A percentile compares a stretch with the other conserved stretches of the same genome.
These are phyloP conservation scores for Lentithecium fluviatile DNA, from an alignment of 495 filamentous ascomycete species.

Conservation along the genomic window DNA sequence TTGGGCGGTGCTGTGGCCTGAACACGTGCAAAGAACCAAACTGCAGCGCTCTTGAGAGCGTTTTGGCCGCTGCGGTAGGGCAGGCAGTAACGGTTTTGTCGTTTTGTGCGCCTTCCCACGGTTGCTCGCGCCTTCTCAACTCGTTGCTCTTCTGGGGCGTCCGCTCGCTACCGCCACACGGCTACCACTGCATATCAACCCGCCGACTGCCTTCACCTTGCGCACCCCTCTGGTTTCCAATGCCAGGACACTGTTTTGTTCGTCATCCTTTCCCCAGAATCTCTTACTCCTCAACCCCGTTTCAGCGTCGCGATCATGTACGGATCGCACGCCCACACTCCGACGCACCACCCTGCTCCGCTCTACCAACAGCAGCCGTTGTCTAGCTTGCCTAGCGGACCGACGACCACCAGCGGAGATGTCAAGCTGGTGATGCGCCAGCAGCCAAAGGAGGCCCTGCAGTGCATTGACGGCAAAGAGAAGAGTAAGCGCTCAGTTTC, in stretches of 20 bases:
- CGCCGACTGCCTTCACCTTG: too few relatives aligned
- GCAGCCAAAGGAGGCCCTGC: slow-evolving; percentile 39
- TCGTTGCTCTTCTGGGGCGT: neutral
- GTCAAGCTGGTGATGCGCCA: slow-evolving; percentile 37
- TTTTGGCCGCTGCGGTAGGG: neutral
- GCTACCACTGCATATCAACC: neutral
- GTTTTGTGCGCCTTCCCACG: neutral
- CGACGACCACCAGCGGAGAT: slow-evolving; percentile 22
- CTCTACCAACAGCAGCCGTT: too few relatives aligned
- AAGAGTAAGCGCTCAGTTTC: slow-evolving; percentile 35
- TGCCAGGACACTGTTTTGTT: too few relatives aligned
- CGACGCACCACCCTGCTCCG: too few relatives aligned
- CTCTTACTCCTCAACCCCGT: neutral
- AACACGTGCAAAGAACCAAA: too few relatives aligned
- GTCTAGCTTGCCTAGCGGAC: too few relatives aligned
- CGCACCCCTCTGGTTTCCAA: too few relatives aligned
- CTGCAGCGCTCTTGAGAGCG: too few relatives aligned
- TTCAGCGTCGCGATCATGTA: too few relatives aligned
- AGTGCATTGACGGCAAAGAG: slow-evolving; percentile 41
- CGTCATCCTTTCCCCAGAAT: too few relatives aligned
- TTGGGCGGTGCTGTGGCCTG: too few relatives aligned
- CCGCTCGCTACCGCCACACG: neutral
- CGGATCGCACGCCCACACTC: too few relatives aligned
- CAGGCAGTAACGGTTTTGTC: neutral
- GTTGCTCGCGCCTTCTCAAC: neutral